Evolutionary conservation across 2,329 filamentous ascomycete species (phyloP), one percentile per base, ranked within the genome.

Genomic region (Diaporthe velutina): DNA sequence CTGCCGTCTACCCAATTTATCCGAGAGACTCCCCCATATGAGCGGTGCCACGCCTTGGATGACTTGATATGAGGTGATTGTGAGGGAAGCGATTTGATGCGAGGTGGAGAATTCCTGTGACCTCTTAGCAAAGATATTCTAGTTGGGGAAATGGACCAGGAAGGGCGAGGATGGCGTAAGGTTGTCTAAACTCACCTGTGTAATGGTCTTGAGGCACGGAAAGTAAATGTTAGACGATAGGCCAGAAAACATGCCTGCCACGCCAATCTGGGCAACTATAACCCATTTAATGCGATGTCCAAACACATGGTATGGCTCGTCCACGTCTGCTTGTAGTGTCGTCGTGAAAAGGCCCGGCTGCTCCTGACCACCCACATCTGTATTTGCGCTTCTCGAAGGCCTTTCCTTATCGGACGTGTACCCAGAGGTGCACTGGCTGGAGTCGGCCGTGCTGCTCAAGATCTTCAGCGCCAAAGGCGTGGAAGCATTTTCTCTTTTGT

Each of bases 211-310:
- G 6, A 88, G 76, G 1, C 85, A 83, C 0, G 87, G 86, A 68
- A 87, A 84, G 80, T 89, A 90, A 70, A 90, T 89, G 75, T 86
- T 88, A 28, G 85, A 85, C 5, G 87, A 86, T 15, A 88, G 76
- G 2, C 88, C 88, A 4, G 88, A 89, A 80, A 90, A 89, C 40
- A 90, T 81, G 1, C 86, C 86, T 1, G 87, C 88, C 1, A 87
- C 78, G 2, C 87, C 85, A 35, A 89, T 85, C 71, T 87, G 86
- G 78, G 85, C 82, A 35, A 89, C 84, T 40, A 89, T 84, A 75
- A 85, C 78, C 74, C 84, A 83, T 78, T 88, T 89, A 77, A 86
- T 81, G 17, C 77, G 76, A 6, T 76, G 73, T 1, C 80, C 81
- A 77, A 86, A 86, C n/a, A 84, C 77, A 52, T 84, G 82, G 58